These are phyloP conservation scores for Tubosaeta brunneosetosa DNA, from an alignment of 768 basidiomycete species.

Conservation along the genomic window DNA sequence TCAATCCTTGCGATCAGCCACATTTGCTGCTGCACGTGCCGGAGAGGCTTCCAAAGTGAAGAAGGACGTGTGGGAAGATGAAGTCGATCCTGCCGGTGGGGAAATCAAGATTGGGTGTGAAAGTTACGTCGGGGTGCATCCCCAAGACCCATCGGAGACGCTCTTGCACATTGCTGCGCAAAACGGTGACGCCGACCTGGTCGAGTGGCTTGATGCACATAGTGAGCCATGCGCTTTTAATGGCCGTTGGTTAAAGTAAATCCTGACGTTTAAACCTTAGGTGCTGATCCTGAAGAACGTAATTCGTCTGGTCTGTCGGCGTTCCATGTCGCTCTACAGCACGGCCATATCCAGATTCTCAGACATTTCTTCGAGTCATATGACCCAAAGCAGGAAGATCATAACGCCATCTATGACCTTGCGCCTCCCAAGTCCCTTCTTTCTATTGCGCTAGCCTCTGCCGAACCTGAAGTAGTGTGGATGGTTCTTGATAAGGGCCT, in stretches of 20 bases:
- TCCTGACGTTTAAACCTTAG: constrained; percentile 35
- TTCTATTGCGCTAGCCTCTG: constrained; percentile 53
- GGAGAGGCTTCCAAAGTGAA: constrained; percentile 52
- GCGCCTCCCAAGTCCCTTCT: constrained; percentile 43
- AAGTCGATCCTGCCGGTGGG: constrained; percentile 67
- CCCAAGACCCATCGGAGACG: constrained; percentile 60
- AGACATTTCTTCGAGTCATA: constrained; percentile 59
- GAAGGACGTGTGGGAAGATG: constrained; percentile 63
- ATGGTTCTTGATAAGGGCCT: constrained; percentile 58
- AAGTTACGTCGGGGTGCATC: constrained; percentile 41
- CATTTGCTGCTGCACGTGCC: constrained; percentile 62
- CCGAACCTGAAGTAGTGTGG: constrained; percentile 61
- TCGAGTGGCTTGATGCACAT: constrained; percentile 69
- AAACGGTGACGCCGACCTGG: constrained; percentile 51
- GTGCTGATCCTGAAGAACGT: constrained; percentile 69
- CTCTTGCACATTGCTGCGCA: constrained; percentile 62
- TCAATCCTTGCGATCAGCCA: constrained; percentile 54
- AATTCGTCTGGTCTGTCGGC: constrained; percentile 55
- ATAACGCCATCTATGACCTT: constrained; percentile 43
- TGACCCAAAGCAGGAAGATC: constrained; percentile 51
- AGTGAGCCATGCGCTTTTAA: constrained; percentile 41
- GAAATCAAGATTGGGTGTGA: constrained; percentile 58
- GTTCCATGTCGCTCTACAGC: constrained; percentile 60
- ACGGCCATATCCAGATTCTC: constrained; percentile 49
- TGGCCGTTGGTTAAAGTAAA: constrained; percentile 18